phyloP scores from a whole-genome alignment of 176 grass and related monocot species.

The Musa acuminata region DNA sequence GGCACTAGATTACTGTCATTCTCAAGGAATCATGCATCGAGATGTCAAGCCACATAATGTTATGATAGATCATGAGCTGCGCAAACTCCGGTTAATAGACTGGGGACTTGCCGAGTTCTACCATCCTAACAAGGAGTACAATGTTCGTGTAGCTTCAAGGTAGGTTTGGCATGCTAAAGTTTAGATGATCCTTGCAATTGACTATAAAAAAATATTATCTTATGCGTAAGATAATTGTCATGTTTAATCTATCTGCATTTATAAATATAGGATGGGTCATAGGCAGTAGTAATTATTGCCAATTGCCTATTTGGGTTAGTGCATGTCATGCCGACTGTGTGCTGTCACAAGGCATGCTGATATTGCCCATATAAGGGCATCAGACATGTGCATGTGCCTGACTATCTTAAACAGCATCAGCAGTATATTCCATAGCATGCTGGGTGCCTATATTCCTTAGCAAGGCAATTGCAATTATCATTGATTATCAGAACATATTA shows the following conservation, averaged over 20 bases:
- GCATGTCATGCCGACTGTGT: no score
- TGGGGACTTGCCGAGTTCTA: constrained; percentile 82
- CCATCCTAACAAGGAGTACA: constrained; percentile 62
- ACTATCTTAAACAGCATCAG: no score
- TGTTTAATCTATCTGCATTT: neutral
- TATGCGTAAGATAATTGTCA: constrained; percentile 1
- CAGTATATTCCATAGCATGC: no score
- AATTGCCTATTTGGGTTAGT: no score
- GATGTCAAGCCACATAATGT: constrained; percentile 81
- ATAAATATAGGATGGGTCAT: no score
- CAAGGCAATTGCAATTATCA: no score
- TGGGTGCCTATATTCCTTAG: no score
- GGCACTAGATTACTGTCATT: constrained; percentile 74
- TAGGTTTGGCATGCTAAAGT: constrained; percentile 21
- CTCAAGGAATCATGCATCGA: constrained; percentile 77
- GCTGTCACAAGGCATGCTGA: no score
- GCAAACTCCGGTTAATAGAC: constrained; percentile 64
- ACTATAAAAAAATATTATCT: neutral
- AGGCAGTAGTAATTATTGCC: no score
- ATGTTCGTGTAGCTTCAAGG: constrained; percentile 77
- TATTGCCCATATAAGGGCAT: no score
- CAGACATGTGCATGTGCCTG: no score
- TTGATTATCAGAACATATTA: no score
- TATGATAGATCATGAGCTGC: constrained; percentile 71
- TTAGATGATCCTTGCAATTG: neutral